Evolutionary conservation across 1,139 yeast species (phyloP), one percentile per base, ranked within the genome.

Genomic region (Diutina scorzettiae): DNA sequence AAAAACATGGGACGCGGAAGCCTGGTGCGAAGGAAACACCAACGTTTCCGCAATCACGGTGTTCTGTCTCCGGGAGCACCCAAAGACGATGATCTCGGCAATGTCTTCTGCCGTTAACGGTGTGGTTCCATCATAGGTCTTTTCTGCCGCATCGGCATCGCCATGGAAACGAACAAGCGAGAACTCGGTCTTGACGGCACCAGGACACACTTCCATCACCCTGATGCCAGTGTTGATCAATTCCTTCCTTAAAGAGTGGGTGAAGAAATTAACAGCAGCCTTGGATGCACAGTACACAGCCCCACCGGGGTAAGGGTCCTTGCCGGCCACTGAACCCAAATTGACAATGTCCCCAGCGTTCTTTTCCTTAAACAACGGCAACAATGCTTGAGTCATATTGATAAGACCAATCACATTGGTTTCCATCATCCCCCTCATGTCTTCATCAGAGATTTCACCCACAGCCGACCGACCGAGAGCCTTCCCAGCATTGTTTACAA

Each of bases 121-220:
- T 39, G 43, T 43, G 12, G 47, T 42, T 12, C 51, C 51, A 29
- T 47, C 49, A 36, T 49, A 49, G 23, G 47, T 49, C 41, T 46
- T 43, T 14, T 44, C 46, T 12, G 51, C 51, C 4, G 46, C 44
- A 11, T 41, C 42, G 36, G 45, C 41, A 36, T 49, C 51, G 19
- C 51, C 51, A 21, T 46, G 46, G 44, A 45, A 46, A 5, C 51
- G 46, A 32, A 49, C 49, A 41, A 46, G 33, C 39, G 48, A 44
- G 32, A 49, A 49, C 44, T 49, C 51, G 21, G 51, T 49, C 46
- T 47, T 47, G 19, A 47, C 50, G 11, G 49, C 49, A 3, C 51
- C 51, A 1, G 51, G 51, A 33, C 47, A 47, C 19, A 49, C 47
- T 43, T 49, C 51, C 43, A 49, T 29, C 20, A 49, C 51, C 9